Evolutionary conservation across 2,329 filamentous ascomycete species (phyloP), one percentile per base, ranked within the genome.

Genomic region (Colletotrichum kahawae): DNA sequence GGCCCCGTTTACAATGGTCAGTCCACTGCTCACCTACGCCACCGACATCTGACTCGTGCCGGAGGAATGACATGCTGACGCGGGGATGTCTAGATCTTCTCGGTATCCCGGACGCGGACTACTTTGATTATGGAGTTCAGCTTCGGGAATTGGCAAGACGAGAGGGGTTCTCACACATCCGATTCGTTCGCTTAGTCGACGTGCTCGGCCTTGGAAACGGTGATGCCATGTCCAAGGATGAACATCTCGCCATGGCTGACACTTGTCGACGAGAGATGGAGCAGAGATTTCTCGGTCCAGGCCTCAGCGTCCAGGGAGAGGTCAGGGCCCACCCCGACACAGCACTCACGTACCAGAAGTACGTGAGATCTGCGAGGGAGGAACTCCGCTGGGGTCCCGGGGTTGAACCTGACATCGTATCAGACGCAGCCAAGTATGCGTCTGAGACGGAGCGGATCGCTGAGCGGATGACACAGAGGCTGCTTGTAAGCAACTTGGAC

Each of bases 101-200:
- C 29, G 34, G 70, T 24, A 65, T 72, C 10, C 70, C 70, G n/a
- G 51, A 59, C 27, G 48, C 63, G 13, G 31, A 36, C 29, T 68
- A 67, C 33, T 72, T 67, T 21, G 70, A 72, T 21, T 72, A 72
- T 24, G 70, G 70, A 27, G 33, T 72, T n/a, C 29, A 43, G 54
- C 34, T 72, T 36, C 70, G 70, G 10, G 57, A 68, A 33, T 27
- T 72, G 57, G 64, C 70, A 13, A 16, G 12, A 18, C 21, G 21
- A 24, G 34, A 31, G 60, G 60, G 60, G 13, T 48, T 64, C 24
- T 64, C 60, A 10, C 33, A 38, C 60, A 48, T 64, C 24, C 38
- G 9, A 1, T 43, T 43, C 5, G 18, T 43, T 43, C 16, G 38
- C 18, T 43, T 43, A 43, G 38, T 43, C 18, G 38, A 43, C 38